Conservation (phyloP, 2,329 filamentous ascomycete genomes). For the Stemphylium lycopersici region DNA sequence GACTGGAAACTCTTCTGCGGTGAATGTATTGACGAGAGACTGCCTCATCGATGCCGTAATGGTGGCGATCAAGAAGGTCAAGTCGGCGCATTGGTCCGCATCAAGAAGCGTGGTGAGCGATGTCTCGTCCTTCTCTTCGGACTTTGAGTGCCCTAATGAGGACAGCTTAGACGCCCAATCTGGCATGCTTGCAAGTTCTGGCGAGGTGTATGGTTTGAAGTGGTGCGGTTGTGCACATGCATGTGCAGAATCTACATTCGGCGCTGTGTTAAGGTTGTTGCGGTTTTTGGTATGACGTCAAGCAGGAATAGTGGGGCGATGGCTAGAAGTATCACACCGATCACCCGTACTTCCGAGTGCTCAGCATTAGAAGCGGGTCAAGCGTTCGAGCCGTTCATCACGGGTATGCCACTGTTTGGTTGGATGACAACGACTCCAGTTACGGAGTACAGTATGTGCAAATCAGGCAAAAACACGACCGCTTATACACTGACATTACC, state of each 20-base stretch:
- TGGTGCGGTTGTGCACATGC: not conserved
- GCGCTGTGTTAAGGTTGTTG: constrained; percentile 2
- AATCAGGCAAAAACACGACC: too few species aligned
- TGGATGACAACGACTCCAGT: too few species aligned
- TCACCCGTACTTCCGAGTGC: constrained; percentile 1
- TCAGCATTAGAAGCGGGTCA: not conserved
- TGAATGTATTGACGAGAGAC: constrained; percentile 52
- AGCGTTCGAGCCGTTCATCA: not conserved
- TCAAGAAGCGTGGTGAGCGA: constrained; percentile 55
- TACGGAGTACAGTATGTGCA: too few species aligned
- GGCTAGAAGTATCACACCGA: not conserved
- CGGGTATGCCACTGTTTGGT: too few species aligned
- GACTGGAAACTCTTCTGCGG: constrained; percentile 33
- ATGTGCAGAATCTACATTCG: constrained; percentile 1
- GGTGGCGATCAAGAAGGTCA: constrained; percentile 57
- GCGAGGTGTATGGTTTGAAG: not conserved
- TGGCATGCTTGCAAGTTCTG: constrained; percentile 24
- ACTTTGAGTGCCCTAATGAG: constrained; percentile 43
- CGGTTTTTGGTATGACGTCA: constrained; percentile 28
- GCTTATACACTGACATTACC: not conserved
- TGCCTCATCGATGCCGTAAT: constrained; percentile 56
- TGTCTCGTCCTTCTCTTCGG: constrained; percentile 37
- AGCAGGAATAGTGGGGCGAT: constrained; percentile 19
- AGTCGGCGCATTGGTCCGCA: constrained; percentile 53
- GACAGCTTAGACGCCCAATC: constrained; percentile 42